phyloP scores from a whole-genome alignment of 805 yeast species.

The Myxozyma melibiosi region DNA sequence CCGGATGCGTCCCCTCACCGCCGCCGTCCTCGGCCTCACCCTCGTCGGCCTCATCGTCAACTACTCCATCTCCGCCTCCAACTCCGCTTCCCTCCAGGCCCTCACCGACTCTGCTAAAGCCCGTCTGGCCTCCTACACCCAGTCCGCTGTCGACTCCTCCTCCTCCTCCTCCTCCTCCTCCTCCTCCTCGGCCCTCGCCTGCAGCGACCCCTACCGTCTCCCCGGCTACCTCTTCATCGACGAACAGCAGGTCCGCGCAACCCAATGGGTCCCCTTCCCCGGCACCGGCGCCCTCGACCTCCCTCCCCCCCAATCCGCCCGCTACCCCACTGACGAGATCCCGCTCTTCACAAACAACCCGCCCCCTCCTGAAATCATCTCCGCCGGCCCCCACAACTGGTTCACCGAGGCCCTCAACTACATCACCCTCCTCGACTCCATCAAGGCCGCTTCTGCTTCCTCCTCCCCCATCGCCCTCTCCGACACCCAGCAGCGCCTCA shows the following conservation, averaged over 20 bases:
- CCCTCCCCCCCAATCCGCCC: conserved; percentile 22
- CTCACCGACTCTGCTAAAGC: no score
- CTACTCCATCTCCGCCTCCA: not conserved
- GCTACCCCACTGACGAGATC: conserved; percentile 14
- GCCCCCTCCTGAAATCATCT: conserved; percentile 11
- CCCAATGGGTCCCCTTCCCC: conserved; percentile 18
- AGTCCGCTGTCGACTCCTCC: no score
- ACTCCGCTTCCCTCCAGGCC: no score
- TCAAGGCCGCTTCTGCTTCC: not conserved
- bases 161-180: no score
- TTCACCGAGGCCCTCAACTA: conserved; percentile 7
- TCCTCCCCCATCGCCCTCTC: not conserved
- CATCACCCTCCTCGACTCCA: not conserved
- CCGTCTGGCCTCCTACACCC: no score
- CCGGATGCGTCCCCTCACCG: not conserved
- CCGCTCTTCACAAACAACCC: conserved; percentile 15
- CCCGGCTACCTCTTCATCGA: conserved; percentile 19
- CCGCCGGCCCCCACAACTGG: conserved; percentile 21
- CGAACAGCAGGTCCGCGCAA: not conserved
- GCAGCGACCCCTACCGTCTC: conserved; percentile 25
- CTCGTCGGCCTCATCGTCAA: not conserved
- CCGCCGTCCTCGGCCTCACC: not conserved
- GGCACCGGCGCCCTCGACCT: conserved; percentile 2
- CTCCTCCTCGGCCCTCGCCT: no score
- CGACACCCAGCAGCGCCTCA: conserved; percentile 5